Conservation (phyloP, 2,329 filamentous ascomycete genomes). For the Phyllosticta citrichinensis region DNA sequence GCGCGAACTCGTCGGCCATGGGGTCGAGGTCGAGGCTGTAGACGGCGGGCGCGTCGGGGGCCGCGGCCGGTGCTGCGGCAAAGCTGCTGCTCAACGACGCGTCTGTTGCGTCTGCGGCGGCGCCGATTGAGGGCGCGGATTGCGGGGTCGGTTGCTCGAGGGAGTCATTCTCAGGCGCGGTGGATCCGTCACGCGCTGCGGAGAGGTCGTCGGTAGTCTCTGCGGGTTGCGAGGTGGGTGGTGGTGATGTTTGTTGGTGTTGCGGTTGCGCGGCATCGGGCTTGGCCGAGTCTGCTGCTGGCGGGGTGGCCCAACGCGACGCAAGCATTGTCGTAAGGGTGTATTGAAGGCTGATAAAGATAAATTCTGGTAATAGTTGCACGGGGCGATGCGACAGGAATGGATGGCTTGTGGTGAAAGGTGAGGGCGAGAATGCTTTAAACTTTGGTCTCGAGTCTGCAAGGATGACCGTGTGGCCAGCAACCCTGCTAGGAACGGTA, state of each 20-base stretch:
- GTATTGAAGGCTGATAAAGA: neutral
- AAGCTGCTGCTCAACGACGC: neutral
- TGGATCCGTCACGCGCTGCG: neutral
- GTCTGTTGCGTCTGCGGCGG: neutral
- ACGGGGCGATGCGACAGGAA: neutral
- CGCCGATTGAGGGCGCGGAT: neutral
- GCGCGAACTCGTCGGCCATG: constrained; percentile 35
- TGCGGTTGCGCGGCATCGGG: constrained; percentile 1
- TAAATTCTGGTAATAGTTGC: neutral
- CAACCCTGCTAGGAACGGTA: neutral
- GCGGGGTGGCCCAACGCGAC: constrained; percentile 7
- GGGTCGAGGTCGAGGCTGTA: constrained; percentile 9
- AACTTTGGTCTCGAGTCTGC: neutral
- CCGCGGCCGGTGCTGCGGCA: neutral
- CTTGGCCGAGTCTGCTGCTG: neutral
- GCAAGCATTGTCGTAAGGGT: constrained; percentile 3
- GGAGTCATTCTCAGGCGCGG: neutral
- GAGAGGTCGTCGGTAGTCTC: neutral
- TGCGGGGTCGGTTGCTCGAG: neutral
- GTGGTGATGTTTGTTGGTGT: neutral
- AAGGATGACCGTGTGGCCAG: neutral
- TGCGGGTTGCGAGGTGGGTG: neutral
- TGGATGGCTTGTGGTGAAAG: neutral
- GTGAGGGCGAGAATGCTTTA: neutral
- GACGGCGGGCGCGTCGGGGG: neutral